These are phyloP conservation scores for Penicillium fimorum DNA, from an alignment of 495 filamentous ascomycete species.

Conservation along the genomic window DNA sequence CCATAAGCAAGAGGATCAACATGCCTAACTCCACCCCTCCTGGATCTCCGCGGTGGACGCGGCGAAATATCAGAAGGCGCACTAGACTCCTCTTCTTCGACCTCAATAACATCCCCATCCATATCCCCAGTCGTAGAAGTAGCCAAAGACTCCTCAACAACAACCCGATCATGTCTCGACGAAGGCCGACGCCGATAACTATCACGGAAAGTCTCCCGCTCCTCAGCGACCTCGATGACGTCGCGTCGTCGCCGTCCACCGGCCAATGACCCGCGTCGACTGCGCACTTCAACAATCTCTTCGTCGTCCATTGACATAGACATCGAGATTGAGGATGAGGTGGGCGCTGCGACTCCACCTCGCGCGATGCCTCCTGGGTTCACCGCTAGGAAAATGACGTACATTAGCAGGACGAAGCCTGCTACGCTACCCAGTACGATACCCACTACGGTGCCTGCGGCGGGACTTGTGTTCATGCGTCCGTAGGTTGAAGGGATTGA, in stretches of 20 bases:
- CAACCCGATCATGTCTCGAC: conserved; percentile 22
- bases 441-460: conserved; percentile 73
- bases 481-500: conserved; percentile 71
- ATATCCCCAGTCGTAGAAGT: conserved; percentile 19
- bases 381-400: conserved; percentile 68
- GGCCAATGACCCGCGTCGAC: conserved; percentile 13
- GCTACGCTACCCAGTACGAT: conserved; percentile 80
- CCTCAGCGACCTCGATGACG: conserved; percentile 27
- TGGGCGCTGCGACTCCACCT: conserved; percentile 7
- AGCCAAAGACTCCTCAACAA: conserved; percentile 33
- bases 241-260: conserved; percentile 10
- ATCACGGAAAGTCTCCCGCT: conserved; percentile 22
- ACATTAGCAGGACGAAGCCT: conserved; percentile 77
- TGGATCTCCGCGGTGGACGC: conserved; percentile 18
- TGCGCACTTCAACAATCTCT: conserved; percentile 29
- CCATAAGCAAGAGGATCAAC: conserved; percentile 32
- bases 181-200: conserved; percentile 25
- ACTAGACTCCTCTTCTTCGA: conserved; percentile 22
- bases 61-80: conserved; percentile 18
- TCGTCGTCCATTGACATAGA: conserved; percentile 25
- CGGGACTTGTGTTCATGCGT: conserved; percentile 54
- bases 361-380: conserved; percentile 41
- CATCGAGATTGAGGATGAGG: conserved; percentile 14
- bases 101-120: conserved; percentile 35
- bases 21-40: conserved; percentile 24